Conservation (phyloP, 1,139 yeast species). For the Magnusiomyces fungicola region DNA sequence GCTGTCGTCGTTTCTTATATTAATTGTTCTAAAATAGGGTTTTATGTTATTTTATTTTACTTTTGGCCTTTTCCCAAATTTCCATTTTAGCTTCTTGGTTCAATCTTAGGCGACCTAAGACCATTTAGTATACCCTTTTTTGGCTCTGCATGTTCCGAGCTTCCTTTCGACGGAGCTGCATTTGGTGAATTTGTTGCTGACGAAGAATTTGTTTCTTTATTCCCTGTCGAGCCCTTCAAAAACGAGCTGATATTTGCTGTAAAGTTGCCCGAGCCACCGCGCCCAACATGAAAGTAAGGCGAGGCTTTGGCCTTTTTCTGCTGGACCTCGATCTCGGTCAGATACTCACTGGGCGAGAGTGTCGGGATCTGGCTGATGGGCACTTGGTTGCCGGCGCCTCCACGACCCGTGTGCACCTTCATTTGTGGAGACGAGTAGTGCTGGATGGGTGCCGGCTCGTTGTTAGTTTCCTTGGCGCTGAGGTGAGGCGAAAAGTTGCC, state of each 20-base stretch:
- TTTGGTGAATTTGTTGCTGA: no score
- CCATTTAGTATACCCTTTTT: no score
- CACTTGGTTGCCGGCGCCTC: constrained; percentile 30
- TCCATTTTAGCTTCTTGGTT: no score
- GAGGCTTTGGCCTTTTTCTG: no score
- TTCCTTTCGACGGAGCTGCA: no score
- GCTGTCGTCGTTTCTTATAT: no score
- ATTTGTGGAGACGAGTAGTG: constrained; percentile 15
- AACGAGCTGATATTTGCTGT: neutral
- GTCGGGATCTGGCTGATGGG: constrained; percentile 27
- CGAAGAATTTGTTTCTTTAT: neutral
- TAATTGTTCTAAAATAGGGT: no score
- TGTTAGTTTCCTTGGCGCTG: neutral
- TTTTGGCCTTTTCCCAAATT: no score
- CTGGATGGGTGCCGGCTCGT: constrained; percentile 20
- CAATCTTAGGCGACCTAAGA: no score
- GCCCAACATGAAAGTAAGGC: constrained; percentile 34
- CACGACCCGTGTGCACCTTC: constrained; percentile 30
- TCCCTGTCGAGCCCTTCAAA: neutral
- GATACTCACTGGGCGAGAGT: constrained; percentile 30
- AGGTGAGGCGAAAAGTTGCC: constrained; percentile 1
- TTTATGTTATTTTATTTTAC: no score
- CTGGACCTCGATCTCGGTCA: constrained; percentile 28
- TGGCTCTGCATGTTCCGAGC: no score
- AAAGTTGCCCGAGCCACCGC: constrained; percentile 35